Percentiles rank a stretch among this genome's conserved stretches.
Conservation (phyloP, 2,329 filamentous ascomycete species). For the Aspergillus alliaceus region DNA sequence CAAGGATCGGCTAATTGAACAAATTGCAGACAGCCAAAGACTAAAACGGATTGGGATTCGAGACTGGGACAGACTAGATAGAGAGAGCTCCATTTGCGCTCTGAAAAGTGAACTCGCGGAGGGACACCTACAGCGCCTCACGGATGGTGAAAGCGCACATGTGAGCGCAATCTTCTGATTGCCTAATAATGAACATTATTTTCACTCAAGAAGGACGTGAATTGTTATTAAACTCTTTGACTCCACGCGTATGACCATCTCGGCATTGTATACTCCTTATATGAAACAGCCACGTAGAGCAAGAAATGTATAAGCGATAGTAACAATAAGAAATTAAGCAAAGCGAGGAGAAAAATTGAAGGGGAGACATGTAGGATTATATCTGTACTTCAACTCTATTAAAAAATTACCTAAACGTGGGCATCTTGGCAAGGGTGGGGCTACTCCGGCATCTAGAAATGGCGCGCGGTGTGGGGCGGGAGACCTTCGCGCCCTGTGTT, state of each 20-base stretch:
- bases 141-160: slow-evolving; percentile 44
- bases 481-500: slow-evolving; percentile 17
- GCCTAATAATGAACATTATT: background rate
- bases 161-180: slow-evolving; percentile 41
- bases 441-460: too few relatives aligned
- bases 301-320: too few relatives aligned
- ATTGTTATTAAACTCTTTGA: background rate
- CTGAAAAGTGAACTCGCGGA: slow-evolving; percentile 51
- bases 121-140: slow-evolving; percentile 47
- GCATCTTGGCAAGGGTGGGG: too few relatives aligned
- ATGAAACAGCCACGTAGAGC: too few relatives aligned
- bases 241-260: background rate
- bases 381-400: too few relatives aligned
- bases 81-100: slow-evolving; percentile 48
- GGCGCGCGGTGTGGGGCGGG: slow-evolving; percentile 15
- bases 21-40: slow-evolving; percentile 46
- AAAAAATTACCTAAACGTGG: too few relatives aligned
- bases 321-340: background rate
- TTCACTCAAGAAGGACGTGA: background rate
- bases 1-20: slow-evolving; percentile 45
- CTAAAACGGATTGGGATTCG: slow-evolving; percentile 42
- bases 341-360: background rate
- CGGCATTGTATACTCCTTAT: too few relatives aligned
- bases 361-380: too few relatives aligned
- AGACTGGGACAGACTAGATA: slow-evolving; percentile 50